Conservation (phyloP, 2,329 filamentous ascomycete species). For the Domatiomyces globalis region DNA sequence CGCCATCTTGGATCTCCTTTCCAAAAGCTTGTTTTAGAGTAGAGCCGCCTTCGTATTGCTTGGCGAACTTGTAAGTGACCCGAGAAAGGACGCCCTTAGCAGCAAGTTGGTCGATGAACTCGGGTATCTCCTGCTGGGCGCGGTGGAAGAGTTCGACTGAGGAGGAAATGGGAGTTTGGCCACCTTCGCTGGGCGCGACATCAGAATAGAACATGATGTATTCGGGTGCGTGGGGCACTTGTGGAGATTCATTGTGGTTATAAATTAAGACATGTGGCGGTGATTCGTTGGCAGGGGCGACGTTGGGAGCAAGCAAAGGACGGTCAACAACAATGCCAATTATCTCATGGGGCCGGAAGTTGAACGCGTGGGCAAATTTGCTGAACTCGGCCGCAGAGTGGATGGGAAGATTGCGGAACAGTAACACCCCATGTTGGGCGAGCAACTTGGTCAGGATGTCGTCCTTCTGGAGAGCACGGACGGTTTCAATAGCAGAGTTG, state of each 20-base stretch:
- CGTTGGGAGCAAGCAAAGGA: constrained; percentile 31
- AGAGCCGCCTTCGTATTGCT: constrained; percentile 34
- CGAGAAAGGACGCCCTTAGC: constrained; percentile 33
- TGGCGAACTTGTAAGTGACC: constrained; percentile 31
- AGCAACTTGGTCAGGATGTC: constrained; percentile 28
- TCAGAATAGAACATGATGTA: constrained; percentile 39
- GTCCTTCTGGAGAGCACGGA: constrained; percentile 26
- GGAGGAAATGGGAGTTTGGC: constrained; percentile 36
- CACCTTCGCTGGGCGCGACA: constrained; percentile 23
- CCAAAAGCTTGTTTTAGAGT: constrained; percentile 36
- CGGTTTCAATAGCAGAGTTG: constrained; percentile 24
- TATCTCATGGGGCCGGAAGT: constrained; percentile 35
- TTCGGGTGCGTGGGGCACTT: constrained; percentile 38
- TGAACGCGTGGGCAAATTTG: constrained; percentile 37
- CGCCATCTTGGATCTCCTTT: constrained; percentile 32
- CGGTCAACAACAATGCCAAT: constrained; percentile 38
- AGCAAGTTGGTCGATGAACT: constrained; percentile 31
- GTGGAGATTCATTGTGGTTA: constrained; percentile 39
- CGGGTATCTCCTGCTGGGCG: constrained; percentile 33
- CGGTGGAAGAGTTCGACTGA: constrained; percentile 35
- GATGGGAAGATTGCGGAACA: constrained; percentile 36
- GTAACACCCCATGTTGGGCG: constrained; percentile 32
- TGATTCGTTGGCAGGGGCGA: constrained; percentile 36
- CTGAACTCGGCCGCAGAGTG: constrained; percentile 33
- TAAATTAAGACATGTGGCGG: constrained; percentile 37